Evolutionary conservation across 495 filamentous ascomycete species (phyloP).

Genomic region (Daldinia decipiens): DNA sequence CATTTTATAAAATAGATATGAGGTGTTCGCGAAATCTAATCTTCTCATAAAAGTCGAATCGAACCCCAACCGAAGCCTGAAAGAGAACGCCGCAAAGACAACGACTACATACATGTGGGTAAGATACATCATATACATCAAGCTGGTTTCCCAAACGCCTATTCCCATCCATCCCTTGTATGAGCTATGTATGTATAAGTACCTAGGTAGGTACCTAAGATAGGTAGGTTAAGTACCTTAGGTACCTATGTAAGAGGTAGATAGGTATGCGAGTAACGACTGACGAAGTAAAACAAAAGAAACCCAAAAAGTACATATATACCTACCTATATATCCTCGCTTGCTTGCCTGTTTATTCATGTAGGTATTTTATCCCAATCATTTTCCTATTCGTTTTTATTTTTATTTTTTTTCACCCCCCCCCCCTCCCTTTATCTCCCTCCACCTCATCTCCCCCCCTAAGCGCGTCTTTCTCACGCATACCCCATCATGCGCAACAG

Average conservation of each 20-base stretch:
- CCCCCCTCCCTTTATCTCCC: neutral
- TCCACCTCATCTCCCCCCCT: too few relatives aligned
- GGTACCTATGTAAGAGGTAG: neutral
- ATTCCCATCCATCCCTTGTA: neutral
- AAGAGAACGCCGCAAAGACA: neutral
- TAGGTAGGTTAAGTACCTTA: too few relatives aligned
- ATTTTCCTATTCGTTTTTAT: neutral
- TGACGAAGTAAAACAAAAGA: neutral
- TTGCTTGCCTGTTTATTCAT: neutral
- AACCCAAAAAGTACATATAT: neutral
- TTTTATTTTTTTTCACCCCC: neutral
- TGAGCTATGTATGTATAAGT: neutral
- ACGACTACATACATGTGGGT: neutral
- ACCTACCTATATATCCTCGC: neutral
- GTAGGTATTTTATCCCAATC: neutral
- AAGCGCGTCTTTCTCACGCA: neutral
- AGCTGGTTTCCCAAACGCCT: neutral
- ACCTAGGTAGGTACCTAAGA: too few relatives aligned
- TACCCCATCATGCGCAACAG: conserved; percentile 52
- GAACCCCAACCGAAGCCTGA: neutral
- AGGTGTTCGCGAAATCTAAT: neutral
- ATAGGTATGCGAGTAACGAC: neutral
- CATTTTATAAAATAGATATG: too few relatives aligned
- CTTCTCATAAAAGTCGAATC: neutral
- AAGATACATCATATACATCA: conserved; percentile 5